Percentiles rank a stretch among this genome's conserved stretches.
phyloP scores from a whole-genome alignment of 192 early-diverging fungal species.

The Coemansia sp. region DNA sequence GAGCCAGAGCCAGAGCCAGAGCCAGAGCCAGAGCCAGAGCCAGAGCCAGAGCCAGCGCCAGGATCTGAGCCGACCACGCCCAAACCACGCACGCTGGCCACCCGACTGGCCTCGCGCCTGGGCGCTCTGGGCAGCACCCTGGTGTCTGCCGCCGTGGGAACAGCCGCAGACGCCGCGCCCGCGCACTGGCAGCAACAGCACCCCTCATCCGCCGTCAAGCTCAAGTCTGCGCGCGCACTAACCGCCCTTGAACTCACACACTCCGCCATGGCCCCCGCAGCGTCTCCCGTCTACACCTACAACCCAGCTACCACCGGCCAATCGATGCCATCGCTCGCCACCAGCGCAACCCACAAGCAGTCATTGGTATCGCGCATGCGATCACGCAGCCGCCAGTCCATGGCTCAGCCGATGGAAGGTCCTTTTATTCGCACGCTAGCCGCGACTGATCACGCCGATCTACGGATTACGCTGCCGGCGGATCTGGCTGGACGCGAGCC shows the following conservation, averaged over 20 bases:
- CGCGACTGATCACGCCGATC: conserved; percentile 10
- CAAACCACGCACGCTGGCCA: conserved; percentile 13
- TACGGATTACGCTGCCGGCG: conserved; percentile 28
- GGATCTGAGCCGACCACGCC: not conserved
- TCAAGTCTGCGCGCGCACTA: conserved; percentile 1
- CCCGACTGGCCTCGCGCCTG: conserved; percentile 21
- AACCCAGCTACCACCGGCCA: conserved; percentile 17
- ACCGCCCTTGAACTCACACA: not conserved
- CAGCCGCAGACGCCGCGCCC: not conserved
- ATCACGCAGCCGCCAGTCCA: not conserved
- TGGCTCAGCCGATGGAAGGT: not conserved
- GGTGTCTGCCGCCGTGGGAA: not conserved
- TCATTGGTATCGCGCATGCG: not conserved
- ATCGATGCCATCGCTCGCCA: conserved; percentile 1
- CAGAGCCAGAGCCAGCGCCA: not conserved
- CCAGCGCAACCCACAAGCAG: not conserved
- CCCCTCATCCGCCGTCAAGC: not conserved
- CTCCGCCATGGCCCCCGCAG: conserved; percentile 17
- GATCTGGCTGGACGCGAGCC: conserved; percentile 11
- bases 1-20: too few species aligned
- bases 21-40: not conserved
- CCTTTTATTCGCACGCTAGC: conserved; percentile 15
- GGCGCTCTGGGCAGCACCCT: conserved; percentile 9
- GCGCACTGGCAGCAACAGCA: not conserved
- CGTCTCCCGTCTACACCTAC: conserved; percentile 2